Conservation (phyloP, 1,284 basidiomycete species). For the Ceratobasidium sp. region DNA sequence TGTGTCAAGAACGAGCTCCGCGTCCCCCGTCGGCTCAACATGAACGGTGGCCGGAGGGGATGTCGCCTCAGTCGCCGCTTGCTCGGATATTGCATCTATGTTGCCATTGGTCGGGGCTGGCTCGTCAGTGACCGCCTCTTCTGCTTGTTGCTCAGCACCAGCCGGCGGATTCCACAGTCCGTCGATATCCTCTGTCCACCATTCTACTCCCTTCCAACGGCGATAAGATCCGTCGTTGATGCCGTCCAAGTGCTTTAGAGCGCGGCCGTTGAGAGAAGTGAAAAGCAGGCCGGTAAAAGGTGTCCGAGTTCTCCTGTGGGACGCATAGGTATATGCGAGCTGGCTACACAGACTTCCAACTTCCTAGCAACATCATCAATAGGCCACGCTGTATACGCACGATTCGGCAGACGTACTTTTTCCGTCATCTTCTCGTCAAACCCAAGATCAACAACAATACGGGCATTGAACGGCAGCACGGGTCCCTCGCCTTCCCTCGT, state of each 20-base stretch:
- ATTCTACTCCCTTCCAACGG: slow-evolving; percentile 85
- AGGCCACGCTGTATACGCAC: neutral
- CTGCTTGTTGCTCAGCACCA: neutral
- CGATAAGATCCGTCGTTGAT: slow-evolving; percentile 77
- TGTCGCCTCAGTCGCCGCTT: slow-evolving; percentile 44
- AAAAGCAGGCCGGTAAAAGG: slow-evolving; percentile 82
- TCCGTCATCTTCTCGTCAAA: slow-evolving; percentile 97
- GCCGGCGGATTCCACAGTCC: slow-evolving; percentile 65
- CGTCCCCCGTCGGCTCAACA: slow-evolving; percentile 13
- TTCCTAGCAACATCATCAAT: slow-evolving; percentile 70
- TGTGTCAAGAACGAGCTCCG: neutral
- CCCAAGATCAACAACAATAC: slow-evolving; percentile 88
- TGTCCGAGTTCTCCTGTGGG: slow-evolving; percentile 77
- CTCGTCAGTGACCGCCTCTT: slow-evolving; percentile 21
- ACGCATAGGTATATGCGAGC: slow-evolving; percentile 88
- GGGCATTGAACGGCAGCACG: slow-evolving; percentile 72
- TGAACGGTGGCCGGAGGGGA: neutral
- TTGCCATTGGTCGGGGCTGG: slow-evolving; percentile 30
- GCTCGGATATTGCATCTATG: slow-evolving; percentile 43
- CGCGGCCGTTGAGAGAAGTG: slow-evolving; percentile 81
- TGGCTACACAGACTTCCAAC: slow-evolving; percentile 89
- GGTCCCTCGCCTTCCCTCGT: slow-evolving; percentile 54
- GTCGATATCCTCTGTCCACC: slow-evolving; percentile 82
- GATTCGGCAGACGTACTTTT: slow-evolving; percentile 70
- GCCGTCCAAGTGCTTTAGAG: slow-evolving; percentile 74